Evolutionary conservation across 2,329 filamentous ascomycete genomes (phyloP).

Genomic region (Fusarium temperatum): DNA sequence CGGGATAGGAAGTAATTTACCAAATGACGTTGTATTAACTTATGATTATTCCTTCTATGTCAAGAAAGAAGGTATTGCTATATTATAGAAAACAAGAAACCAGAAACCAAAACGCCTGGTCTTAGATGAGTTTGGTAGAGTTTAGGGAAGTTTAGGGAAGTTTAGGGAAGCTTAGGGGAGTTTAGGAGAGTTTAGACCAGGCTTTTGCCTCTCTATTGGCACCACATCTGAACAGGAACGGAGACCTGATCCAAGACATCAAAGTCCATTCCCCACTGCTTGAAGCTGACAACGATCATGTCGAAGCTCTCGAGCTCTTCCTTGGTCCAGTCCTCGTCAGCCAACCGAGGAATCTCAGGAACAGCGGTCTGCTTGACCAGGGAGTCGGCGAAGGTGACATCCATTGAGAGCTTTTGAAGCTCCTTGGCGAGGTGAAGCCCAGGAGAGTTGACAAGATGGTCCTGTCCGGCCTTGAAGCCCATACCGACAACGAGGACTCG

Average conservation of each 20-base stretch:
- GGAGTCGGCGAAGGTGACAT: constrained; percentile 32
- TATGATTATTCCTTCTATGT: background rate
- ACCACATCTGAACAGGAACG: constrained; percentile 29
- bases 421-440: constrained; percentile 24
- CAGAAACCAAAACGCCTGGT: background rate
- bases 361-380: constrained; percentile 29
- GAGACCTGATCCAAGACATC: constrained; percentile 2
- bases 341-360: constrained; percentile 19
- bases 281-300: constrained; percentile 27
- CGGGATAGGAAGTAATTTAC: rapidly evolving
- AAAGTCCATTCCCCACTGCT: constrained; percentile 30
- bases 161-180: too few relatives aligned
- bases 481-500: constrained; percentile 29
- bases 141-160: too few relatives aligned
- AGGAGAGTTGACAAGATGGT: constrained; percentile 35
- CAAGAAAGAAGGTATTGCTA: background rate
- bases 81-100: background rate
- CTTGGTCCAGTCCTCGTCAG: constrained; percentile 26
- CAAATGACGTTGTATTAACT: background rate
- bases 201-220: background rate
- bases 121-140: too few relatives aligned
- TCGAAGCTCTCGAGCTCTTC: constrained; percentile 30
- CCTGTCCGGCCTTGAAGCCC: constrained; percentile 38
- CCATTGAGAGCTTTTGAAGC: constrained; percentile 19
- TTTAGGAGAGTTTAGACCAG: too few relatives aligned